Conservation (phyloP, 257 asterid species). For the Thymus quinquecostatus region DNA sequence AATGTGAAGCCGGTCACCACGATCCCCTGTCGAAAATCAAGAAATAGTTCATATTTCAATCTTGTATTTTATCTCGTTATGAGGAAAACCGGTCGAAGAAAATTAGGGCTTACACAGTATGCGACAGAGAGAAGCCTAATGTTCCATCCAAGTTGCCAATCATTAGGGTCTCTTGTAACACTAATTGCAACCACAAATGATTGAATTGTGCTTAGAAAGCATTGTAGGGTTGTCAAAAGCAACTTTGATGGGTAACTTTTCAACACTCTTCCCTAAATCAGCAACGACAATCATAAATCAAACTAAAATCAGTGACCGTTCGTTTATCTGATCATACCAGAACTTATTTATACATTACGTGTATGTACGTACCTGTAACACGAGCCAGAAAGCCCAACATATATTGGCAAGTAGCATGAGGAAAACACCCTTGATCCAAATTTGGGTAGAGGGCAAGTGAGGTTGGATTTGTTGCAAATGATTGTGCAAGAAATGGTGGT, state of each 20-base stretch:
- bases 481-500: constrained; percentile 63
- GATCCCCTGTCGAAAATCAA: constrained; percentile 48
- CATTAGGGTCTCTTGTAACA: constrained; percentile 59
- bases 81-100: neutral
- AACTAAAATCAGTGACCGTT: neutral
- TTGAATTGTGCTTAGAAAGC: constrained; percentile 66
- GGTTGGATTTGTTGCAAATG: constrained; percentile 39
- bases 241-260: constrained; percentile 69
- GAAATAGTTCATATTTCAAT: neutral
- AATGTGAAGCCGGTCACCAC: constrained; percentile 74
- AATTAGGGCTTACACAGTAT: constrained; percentile 62
- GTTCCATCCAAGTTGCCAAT: constrained; percentile 81
- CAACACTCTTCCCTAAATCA: constrained; percentile 49
- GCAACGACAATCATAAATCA: neutral
- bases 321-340: too few relatives aligned
- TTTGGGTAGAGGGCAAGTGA: constrained; percentile 41
- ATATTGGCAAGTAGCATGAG: constrained; percentile 64
- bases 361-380: constrained; percentile 54
- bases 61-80: constrained; percentile 13
- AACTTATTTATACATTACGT: too few relatives aligned
- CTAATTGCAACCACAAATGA: constrained; percentile 62
- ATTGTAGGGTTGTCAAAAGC: constrained; percentile 61
- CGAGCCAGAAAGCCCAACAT: constrained; percentile 78
- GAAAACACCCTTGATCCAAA: constrained; percentile 81
- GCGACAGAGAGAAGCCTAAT: constrained; percentile 61